phyloP scores from a whole-genome alignment of 1,139 yeast species.

The Zygoascus meyerae region DNA sequence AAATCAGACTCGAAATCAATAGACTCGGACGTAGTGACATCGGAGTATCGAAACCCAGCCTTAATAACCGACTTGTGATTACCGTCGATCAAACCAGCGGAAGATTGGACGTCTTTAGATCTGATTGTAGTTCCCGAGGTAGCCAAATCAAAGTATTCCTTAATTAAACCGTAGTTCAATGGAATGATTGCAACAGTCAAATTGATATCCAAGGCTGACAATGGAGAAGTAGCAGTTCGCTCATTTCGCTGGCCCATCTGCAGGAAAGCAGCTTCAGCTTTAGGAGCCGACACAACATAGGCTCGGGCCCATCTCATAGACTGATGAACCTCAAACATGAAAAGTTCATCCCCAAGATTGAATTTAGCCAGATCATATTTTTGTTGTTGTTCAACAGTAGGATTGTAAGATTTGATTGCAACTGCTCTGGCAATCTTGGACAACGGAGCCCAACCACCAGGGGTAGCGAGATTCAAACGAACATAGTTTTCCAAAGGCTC shows the following conservation, averaged over 20 bases:
- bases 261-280: constrained; percentile 28
- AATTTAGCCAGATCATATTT: constrained; percentile 28
- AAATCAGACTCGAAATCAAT: constrained; percentile 9
- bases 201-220: constrained; percentile 26
- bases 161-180: constrained; percentile 23
- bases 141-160: constrained; percentile 27
- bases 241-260: constrained; percentile 24
- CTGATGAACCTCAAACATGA: constrained; percentile 61
- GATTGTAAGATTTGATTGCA: constrained; percentile 26
- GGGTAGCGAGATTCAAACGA: neutral
- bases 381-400: constrained; percentile 14
- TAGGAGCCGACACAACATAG: constrained; percentile 41
- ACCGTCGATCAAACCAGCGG: neutral
- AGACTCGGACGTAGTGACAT: constrained; percentile 10
- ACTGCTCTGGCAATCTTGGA: constrained; percentile 27
- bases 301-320: constrained; percentile 73
- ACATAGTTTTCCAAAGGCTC: constrained; percentile 4
- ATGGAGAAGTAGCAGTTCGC: constrained; percentile 22
- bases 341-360: constrained; percentile 78
- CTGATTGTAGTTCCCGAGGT: constrained; percentile 1
- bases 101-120: neutral
- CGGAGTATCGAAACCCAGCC: constrained; percentile 5
- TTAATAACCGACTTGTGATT: neutral
- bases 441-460: constrained; percentile 41
- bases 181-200: constrained; percentile 32